Percentiles rank a stretch among this genome's conserved stretches.
These are phyloP conservation scores for Carpinus fangiana DNA, from an alignment of 306 rosid species.

Conservation along the genomic window DNA sequence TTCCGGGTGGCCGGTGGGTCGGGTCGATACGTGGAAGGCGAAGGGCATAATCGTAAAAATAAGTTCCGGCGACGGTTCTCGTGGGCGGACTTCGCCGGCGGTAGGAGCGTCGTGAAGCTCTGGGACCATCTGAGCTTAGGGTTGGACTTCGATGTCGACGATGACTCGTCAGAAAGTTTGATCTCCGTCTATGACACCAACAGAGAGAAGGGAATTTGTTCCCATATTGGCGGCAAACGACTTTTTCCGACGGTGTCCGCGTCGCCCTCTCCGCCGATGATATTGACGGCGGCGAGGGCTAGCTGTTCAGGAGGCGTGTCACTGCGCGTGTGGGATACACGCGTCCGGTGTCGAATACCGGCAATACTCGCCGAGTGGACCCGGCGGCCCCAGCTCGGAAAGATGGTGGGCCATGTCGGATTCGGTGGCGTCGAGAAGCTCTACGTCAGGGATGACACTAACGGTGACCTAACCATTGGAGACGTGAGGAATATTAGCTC, in stretches of 20 bases:
- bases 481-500: slow-evolving; percentile 52
- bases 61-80: slow-evolving; percentile 44
- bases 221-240: slow-evolving; percentile 1
- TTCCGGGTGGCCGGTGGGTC: slow-evolving; percentile 45
- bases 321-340: slow-evolving; percentile 61
- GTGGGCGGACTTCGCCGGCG: slow-evolving; percentile 58
- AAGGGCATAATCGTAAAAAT: slow-evolving; percentile 9
- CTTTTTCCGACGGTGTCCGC: slow-evolving; percentile 20
- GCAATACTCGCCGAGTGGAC: slow-evolving; percentile 54
- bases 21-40: slow-evolving; percentile 23
- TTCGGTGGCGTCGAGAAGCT: slow-evolving; percentile 47
- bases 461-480: slow-evolving; percentile 43
- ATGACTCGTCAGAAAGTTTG: not conserved
- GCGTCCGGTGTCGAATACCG: slow-evolving; percentile 54
- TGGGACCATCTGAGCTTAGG: slow-evolving; percentile 70
- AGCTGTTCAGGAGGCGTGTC: slow-evolving; percentile 25
- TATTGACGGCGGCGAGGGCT: slow-evolving; percentile 34
- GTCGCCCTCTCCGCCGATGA: slow-evolving; percentile 34
- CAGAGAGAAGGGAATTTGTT: slow-evolving; percentile 26
- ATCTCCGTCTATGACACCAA: slow-evolving; percentile 35
- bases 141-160: slow-evolving; percentile 32
- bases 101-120: slow-evolving; percentile 70
- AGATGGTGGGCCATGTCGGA: slow-evolving; percentile 30
- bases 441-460: slow-evolving; percentile 46
- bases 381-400: slow-evolving; percentile 46